A percentile compares a stretch with the other conserved stretches of the same genome.
phyloP scores from a whole-genome alignment of 1,284 basidiomycete species.

The Austroboletus novae-zelandiae region DNA sequence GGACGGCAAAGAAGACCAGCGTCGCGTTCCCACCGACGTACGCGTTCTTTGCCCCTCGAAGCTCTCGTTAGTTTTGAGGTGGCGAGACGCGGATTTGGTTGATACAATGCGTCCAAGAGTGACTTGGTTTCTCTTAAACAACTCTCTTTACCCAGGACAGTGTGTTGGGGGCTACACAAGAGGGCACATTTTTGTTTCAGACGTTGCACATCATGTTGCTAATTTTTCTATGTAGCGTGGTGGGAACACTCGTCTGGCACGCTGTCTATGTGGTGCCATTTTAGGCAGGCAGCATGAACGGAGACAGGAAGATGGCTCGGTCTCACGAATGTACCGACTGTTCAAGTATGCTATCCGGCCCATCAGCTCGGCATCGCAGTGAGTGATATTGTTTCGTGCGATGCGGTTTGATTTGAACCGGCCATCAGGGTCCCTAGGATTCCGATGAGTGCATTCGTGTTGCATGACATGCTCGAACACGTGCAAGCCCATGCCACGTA shows the following conservation, averaged over 20 bases:
- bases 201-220: too few relatives aligned
- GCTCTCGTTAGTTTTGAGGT: constrained; percentile 52
- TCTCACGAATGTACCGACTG: constrained; percentile 57
- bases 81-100: constrained; percentile 51
- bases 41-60: constrained; percentile 35
- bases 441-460: constrained; percentile 79
- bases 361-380: constrained; percentile 63
- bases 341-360: constrained; percentile 82
- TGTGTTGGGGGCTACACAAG: constrained; percentile 82
- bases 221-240: constrained; percentile 38
- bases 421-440: constrained; percentile 53
- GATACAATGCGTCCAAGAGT: constrained; percentile 89
- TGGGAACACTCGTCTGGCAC: constrained; percentile 63
- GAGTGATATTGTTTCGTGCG: constrained; percentile 2
- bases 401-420: constrained; percentile 5
- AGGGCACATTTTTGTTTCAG: constrained; percentile 51
- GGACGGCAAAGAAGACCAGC: constrained; percentile 91
- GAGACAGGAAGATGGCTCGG: constrained; percentile 35
- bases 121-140: constrained; percentile 63
- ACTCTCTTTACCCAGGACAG: constrained; percentile 70
- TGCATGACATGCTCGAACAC: constrained; percentile 85
- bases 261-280: constrained; percentile 77
- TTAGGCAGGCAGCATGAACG: constrained; percentile 68
- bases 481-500: constrained; percentile 88
- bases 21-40: constrained; percentile 68